Evolutionary conservation across 2,329 filamentous ascomycete genomes (phyloP), one percentile per base, ranked within the genome.

Genomic region (Botrytis cinerea): DNA sequence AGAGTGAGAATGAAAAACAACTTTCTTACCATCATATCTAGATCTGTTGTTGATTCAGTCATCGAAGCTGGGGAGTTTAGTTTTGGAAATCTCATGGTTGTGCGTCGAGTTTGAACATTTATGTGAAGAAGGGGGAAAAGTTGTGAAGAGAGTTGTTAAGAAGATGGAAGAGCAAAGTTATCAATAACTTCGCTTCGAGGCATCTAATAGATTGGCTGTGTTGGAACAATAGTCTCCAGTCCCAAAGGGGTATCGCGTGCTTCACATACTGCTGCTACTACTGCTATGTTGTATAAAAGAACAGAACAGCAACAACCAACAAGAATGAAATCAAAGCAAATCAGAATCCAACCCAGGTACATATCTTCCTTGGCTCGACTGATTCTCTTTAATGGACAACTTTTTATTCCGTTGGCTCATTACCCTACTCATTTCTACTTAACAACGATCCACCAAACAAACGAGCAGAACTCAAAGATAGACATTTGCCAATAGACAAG

Each of bases 1-100:
- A 57, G n/a, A 57, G 51, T 57, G 51, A 46, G n/a, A 25, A 40
- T 12, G 22, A 67, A 59, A 59, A 60, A n/a, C 25, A 45, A 57
- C 22, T 32, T 46, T 68, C 61, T 72, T 68, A 72, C 70, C 48
- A 28, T 28, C 38, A 59, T 59, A 60, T 67, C 38, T 9, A 67
- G 14, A 48, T 72, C 16, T 43, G 60, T 67, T 28, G 68, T 25
- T 32, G 40, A 25, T 35, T 68, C 70, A 25, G n/a, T 57, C 25
- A 45, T 20, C 8, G 66, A 43, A 2, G 45, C 18, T 35, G n/a
- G 35, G 4, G 38, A 45, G 16, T 43, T 25, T 57, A 25, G 35
- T 32, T 10, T 57, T 18, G 48, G 66, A 25, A 43, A 32, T 43
- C n/a, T 20, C 48, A 69, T 57, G 38, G 18, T 32, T 25, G 38